Evolutionary conservation across 129 eudicot genomes (phyloP), one percentile per base, ranked within the genome.

Genomic region (Calendula officinalis): DNA sequence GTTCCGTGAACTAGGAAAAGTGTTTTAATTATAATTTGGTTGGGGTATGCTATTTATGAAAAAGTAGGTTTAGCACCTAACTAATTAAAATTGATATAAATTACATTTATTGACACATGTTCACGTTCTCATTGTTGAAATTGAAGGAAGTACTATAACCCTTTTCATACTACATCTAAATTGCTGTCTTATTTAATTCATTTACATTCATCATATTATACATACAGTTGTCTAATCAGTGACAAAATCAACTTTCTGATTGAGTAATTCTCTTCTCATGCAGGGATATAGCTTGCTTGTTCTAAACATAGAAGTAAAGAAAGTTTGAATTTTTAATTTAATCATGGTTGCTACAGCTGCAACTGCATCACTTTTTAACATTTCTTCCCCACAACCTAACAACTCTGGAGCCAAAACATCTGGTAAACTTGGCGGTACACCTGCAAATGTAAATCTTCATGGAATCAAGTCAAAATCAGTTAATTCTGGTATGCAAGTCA

Each of bases 321-420:
- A 7, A 9, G 44, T 10, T 60, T 9, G 34, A 32, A 66, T 48
- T 22, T 22, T 22, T 22, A 27, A 17, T 43, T 16, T 71, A 11
- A 62, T 16, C 73, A 90, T 86, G 97, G 92, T 77, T 58, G 81
- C 97, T 49, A 70, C 78, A 8, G 89, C 85, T 75, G 87, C 91
- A 54, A 72, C 84, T 74, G 79, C 83, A 16, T 85, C 86, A 0
- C 64, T 84, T 34, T 77, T 81, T 56, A 74, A 78, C 0, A 76
- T 73, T 75, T 80, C 89, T 67, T 77, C 82, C 62, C 70, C 80
- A 9, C 59, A 75, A 44, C 69, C 82, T 3, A 83, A 79, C 38
- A 22, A 22, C 30, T 64, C 95, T 16, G 85, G 83, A 14, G 67
- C 73, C 27, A 84, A 78, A 49, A 50, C 79, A 40, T 66, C 80